These are phyloP conservation scores for Phallus indusiatus DNA, from an alignment of 768 basidiomycete genomes.

Conservation along the genomic window DNA sequence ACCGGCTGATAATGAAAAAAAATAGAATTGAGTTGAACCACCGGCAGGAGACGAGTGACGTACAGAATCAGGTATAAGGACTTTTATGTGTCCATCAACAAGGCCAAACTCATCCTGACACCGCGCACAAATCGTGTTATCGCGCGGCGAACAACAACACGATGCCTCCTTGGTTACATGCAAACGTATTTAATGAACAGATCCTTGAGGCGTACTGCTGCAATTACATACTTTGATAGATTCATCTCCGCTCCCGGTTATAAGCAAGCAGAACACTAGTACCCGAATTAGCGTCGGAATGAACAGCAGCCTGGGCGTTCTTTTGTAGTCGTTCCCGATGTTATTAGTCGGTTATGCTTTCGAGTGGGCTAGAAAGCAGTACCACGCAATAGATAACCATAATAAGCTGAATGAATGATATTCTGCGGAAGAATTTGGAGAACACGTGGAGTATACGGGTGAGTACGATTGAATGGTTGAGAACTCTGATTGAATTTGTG, in stretches of 20 bases:
- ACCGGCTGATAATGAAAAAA: constrained; percentile 43
- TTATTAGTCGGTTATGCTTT: constrained; percentile 19
- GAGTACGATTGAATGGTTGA: neutral
- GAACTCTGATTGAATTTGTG: neutral
- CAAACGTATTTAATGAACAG: constrained; percentile 54
- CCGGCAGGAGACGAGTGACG: constrained; percentile 23
- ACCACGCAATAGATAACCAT: constrained; percentile 90
- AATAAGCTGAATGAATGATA: constrained; percentile 84
- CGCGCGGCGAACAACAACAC: constrained; percentile 72
- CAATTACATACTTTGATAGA: constrained; percentile 80
- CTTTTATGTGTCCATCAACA: constrained; percentile 43
- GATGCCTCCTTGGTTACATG: constrained; percentile 72
- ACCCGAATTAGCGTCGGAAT: too few species aligned
- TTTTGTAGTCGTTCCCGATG: too few species aligned
- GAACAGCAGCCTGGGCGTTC: neutral
- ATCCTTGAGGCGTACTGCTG: constrained; percentile 36
- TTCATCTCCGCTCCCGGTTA: constrained; percentile 88
- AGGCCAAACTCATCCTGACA: constrained; percentile 65
- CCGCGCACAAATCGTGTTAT: too few species aligned
- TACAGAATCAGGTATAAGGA: constrained; percentile 75
- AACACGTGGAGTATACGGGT: constrained; percentile 12
- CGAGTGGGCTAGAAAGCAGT: constrained; percentile 30
- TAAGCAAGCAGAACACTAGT: constrained; percentile 70
- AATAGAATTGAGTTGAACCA: neutral
- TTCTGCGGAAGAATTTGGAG: constrained; percentile 50